Base-by-base conservation (phyloP, 805 yeast species). In the Suhomyces canberraensis region DNA sequence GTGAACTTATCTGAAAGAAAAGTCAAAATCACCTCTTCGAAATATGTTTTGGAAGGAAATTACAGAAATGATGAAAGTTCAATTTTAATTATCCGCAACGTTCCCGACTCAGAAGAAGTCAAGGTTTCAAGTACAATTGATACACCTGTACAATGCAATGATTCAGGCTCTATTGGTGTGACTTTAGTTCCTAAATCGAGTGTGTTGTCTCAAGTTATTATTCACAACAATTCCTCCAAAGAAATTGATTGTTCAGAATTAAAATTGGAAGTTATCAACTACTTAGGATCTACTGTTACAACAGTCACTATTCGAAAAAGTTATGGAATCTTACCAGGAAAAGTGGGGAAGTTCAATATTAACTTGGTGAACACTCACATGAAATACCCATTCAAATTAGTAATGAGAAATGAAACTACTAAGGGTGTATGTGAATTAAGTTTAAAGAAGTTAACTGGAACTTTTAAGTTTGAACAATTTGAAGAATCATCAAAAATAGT, bases 311-410 rank as follows among this genome's bases (percentile, higher is more conserved):
- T 64, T 19, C 60, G 58, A 36, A 60, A 56, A 37, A 54, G 46
- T 13, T 58, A 55, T 25, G 67, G 64, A 4, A 57, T 67, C 28
- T 40, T 49, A 8, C 60, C 71, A 6, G 53, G 52, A 2, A 56
- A 57, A 36, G 40, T 47, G 5, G 48, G 58, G 8, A 66, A 58
- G 32, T 65, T 66, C 44, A 65, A 66, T 33, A 51, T 67, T 33
- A 44, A 52, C 3, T 43, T 65, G 27, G 51, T 48, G 29, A 50
- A 50, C 37, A 55, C 60, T 16, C 65, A 64, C 36, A 48, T 58
- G 36, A 59, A 60, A 39, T 54, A 48, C 36, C 70, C 71, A 5
- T 61, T 64, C 46, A 50, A 48, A 33, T 43, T 66, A 4, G 39
- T 48, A 5, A 46, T 65, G 47, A 44, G 36, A 27, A 61, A 55